phyloP scores from a whole-genome alignment of 345 rosid species.

The Gossypium arboreum region DNA sequence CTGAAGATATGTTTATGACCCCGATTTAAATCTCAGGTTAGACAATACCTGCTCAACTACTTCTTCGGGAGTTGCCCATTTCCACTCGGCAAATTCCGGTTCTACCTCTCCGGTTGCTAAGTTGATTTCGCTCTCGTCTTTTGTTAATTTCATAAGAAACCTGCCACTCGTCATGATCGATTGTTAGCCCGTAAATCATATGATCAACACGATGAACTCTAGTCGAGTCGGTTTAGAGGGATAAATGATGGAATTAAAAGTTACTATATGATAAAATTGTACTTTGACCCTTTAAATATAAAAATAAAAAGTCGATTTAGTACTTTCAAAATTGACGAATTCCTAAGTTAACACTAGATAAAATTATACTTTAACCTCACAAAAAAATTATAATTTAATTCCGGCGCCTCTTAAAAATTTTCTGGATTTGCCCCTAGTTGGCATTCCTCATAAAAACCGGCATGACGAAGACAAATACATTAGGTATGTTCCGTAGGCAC shows the following conservation, averaged over 20 bases:
- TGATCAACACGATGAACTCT: not conserved
- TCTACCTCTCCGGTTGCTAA: constrained; percentile 70
- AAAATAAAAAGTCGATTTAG: too few species aligned
- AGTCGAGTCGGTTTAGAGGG: too few species aligned
- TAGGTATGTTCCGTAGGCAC: not conserved
- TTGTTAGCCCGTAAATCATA: not conserved
- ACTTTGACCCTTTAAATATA: too few species aligned
- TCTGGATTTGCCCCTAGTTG: not conserved
- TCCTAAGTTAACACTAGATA: too few species aligned
- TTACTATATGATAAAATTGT: too few species aligned
- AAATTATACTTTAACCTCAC: not conserved
- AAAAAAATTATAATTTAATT: not conserved
- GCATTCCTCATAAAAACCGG: not conserved
- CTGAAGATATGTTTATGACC: too few species aligned
- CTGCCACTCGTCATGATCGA: constrained; percentile 28
- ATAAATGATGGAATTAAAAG: too few species aligned
- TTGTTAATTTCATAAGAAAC: constrained; percentile 79
- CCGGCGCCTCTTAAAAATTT: too few species aligned
- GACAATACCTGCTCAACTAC: constrained; percentile 59
- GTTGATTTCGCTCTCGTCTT: constrained; percentile 79
- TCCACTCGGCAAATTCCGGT: constrained; percentile 94
- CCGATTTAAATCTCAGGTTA: not conserved
- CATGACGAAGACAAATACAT: not conserved
- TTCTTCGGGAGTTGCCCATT: constrained; percentile 83
- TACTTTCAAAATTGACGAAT: too few species aligned